phyloP scores from a whole-genome alignment of 495 filamentous ascomycete genomes.

The Aspergillus bertholletiae region DNA sequence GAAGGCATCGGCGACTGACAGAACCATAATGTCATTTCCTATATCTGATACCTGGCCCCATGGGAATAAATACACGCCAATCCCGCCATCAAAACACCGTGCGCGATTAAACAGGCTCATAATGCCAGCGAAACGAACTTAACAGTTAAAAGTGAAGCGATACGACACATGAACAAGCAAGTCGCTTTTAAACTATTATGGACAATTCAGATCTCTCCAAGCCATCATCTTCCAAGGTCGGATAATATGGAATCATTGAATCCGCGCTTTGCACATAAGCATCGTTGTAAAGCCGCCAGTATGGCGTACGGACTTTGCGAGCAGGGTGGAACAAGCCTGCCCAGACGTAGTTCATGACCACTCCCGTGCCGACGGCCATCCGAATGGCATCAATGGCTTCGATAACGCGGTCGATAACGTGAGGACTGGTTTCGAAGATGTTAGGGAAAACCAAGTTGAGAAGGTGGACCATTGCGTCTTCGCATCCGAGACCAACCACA shows the following conservation, averaged over 20 bases:
- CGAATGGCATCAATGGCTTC: conserved; percentile 97
- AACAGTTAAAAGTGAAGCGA: conserved; percentile 19
- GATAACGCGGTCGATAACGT: conserved; percentile 97
- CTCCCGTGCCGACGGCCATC: conserved; percentile 85
- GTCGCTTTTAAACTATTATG: conserved; percentile 64
- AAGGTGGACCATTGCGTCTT: conserved; percentile 97
- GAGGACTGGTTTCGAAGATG: conserved; percentile 95
- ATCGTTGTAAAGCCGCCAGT: conserved; percentile 95
- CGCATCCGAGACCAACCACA: conserved; percentile 94
- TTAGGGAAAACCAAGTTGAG: conserved; percentile 96
- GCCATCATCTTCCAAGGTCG: conserved; percentile 71
- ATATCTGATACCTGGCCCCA: conserved; percentile 1
- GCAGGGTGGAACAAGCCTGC: conserved; percentile 96
- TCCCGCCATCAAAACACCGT: conserved; percentile 16
- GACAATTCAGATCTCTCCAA: conserved; percentile 73
- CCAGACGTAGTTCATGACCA: conserved; percentile 97
- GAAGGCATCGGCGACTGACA: neutral
- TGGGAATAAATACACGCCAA: conserved; percentile 15
- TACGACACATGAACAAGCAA: conserved; percentile 8
- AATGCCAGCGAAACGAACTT: conserved; percentile 3
- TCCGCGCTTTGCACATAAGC: conserved; percentile 94
- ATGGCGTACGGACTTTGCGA: conserved; percentile 86
- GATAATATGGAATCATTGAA: conserved; percentile 94
- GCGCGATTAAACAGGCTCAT: conserved; percentile 12
- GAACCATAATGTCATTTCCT: conserved; percentile 3